These are phyloP conservation scores for Pythium brachiatum DNA, from an alignment of 352 stramenopile species.

Conservation along the genomic window DNA sequence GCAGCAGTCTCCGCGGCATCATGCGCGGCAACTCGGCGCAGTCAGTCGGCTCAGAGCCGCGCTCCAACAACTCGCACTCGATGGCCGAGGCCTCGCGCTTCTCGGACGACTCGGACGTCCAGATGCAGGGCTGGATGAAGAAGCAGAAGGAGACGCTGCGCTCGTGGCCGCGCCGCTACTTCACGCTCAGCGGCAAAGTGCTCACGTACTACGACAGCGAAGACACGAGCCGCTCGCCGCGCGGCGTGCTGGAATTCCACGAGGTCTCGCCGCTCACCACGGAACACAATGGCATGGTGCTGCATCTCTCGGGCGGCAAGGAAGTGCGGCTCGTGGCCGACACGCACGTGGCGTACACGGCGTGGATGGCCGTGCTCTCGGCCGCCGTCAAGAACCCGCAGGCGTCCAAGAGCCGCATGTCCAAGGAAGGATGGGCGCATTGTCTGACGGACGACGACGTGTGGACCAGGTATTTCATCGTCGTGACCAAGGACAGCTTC, in stretches of 20 bases:
- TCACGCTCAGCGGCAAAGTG: conserved; percentile 65
- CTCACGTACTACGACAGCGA: conserved; percentile 84
- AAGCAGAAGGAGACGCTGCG: conserved; percentile 82
- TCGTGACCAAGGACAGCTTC: conserved; percentile 76
- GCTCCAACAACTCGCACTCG: conserved; percentile 28
- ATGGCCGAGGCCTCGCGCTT: conserved; percentile 40
- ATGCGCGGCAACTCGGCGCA: conserved; percentile 61
- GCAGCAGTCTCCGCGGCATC: conserved; percentile 56
- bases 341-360: conserved; percentile 74
- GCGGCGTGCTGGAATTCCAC: conserved; percentile 65
- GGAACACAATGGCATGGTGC: conserved; percentile 71
- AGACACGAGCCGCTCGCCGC: conserved; percentile 53
- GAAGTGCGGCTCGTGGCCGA: conserved; percentile 76
- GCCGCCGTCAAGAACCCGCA: conserved; percentile 58
- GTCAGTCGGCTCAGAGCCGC: conserved; percentile 10
- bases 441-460: conserved; percentile 75
- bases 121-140: conserved; percentile 83
- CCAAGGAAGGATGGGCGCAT: conserved; percentile 72
- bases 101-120: conserved; percentile 68
- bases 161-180: conserved; percentile 68
- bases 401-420: conserved; percentile 46
- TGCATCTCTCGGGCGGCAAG: conserved; percentile 63
- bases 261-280: conserved; percentile 69
- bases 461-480: conserved; percentile 70
- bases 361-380: conserved; percentile 72